Evolutionary conservation across 1,284 basidiomycete genomes (phyloP).

Genomic region (Naganishia albida): DNA sequence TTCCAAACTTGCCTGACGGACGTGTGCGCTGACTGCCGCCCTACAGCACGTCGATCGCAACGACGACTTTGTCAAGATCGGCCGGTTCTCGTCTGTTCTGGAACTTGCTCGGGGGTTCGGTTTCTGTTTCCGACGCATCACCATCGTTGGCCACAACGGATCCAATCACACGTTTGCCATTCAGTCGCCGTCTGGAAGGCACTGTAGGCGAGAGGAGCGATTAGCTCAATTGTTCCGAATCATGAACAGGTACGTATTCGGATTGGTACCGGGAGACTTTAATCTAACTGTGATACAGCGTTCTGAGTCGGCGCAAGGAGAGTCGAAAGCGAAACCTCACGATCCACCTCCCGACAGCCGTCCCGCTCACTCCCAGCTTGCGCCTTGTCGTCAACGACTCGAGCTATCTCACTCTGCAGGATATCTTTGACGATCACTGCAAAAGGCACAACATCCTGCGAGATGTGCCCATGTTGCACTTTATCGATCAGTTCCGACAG

Average conservation of each 20-base stretch:
- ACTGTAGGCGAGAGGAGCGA: conserved; percentile 89
- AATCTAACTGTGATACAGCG: conserved; percentile 57
- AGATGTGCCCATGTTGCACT: conserved; percentile 84
- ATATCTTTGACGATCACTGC: conserved; percentile 91
- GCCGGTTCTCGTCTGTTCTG: conserved; percentile 86
- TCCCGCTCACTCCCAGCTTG: conserved; percentile 81
- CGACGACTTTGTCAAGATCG: conserved; percentile 86
- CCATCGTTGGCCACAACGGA: conserved; percentile 89
- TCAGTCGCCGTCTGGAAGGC: conserved; percentile 83
- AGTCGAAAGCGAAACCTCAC: conserved; percentile 85
- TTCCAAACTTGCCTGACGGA: too few species aligned
- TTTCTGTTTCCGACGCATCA: conserved; percentile 85
- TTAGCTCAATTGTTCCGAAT: conserved; percentile 89
- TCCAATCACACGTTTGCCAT: conserved; percentile 86
- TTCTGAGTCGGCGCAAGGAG: conserved; percentile 84
- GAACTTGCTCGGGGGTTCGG: conserved; percentile 83
- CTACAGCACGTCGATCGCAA: conserved; percentile 88
- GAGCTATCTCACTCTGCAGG: conserved; percentile 86
- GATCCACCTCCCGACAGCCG: conserved; percentile 86
- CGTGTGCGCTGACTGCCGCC: neutral
- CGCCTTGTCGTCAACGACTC: conserved; percentile 89
- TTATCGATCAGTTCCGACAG: conserved; percentile 77
- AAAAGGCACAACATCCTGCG: conserved; percentile 72
- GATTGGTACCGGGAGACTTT: neutral
- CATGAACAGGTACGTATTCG: conserved; percentile 75